These are phyloP conservation scores for Selenicereus undatus DNA, from an alignment of 148 eudicot genomes.

Conservation along the genomic window DNA sequence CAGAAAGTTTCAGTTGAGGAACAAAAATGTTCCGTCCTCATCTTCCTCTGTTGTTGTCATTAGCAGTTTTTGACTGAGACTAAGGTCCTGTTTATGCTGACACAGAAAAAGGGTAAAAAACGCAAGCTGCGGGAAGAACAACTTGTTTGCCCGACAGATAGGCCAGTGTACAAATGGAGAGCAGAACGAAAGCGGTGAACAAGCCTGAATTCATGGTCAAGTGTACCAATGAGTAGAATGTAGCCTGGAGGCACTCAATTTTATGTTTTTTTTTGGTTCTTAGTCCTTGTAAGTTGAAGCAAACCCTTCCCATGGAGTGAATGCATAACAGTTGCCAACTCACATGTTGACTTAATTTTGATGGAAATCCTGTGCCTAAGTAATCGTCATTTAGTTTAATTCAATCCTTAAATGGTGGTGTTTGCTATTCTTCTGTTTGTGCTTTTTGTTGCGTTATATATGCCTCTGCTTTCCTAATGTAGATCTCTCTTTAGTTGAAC, in stretches of 20 bases:
- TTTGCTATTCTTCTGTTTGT: too few relatives aligned
- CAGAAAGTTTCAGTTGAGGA: too few relatives aligned
- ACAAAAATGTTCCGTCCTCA: neutral
- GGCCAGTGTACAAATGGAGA: conserved; percentile 49
- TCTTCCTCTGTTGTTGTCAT: neutral
- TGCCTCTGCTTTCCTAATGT: too few relatives aligned
- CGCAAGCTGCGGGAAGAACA: conserved; percentile 87
- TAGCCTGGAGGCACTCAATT: neutral
- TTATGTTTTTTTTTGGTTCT: neutral
- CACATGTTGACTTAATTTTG: neutral
- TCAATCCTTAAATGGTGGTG: too few relatives aligned
- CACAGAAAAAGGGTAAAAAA: conserved; percentile 85
- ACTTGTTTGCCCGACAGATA: conserved; percentile 51
- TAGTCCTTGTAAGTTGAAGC: neutral
- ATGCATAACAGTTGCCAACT: neutral
- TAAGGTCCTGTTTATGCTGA: neutral
- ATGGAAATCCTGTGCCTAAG: neutral
- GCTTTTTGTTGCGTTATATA: too few relatives aligned
- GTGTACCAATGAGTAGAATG: neutral
- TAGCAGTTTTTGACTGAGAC: neutral
- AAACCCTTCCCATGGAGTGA: neutral
- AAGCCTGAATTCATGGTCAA: neutral
- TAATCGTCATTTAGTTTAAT: too few relatives aligned
- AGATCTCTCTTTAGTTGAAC: too few relatives aligned
- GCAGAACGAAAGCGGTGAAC: conserved; percentile 38